Base-by-base conservation (phyloP, 495 filamentous ascomycete species). In the Penicillium longicatenatum region DNA sequence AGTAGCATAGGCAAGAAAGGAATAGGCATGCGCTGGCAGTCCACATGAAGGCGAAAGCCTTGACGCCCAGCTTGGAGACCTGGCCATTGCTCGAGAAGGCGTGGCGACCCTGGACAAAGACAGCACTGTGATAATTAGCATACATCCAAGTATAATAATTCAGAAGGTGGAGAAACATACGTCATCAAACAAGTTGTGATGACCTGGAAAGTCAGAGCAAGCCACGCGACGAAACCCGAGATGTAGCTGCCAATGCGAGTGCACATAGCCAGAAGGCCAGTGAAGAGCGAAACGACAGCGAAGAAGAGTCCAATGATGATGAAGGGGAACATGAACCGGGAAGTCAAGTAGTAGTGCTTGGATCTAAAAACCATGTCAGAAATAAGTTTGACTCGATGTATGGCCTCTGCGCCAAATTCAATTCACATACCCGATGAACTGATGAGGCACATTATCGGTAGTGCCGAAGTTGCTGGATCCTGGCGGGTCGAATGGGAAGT, bases 11-110 rank as follows among this genome's bases (percentile, higher is more conserved):
- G 12, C 84, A 88, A 16, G 89, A 83, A 50, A 96, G 72, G 57
- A 93, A 74, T 47, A 90, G 80, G 46, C 84, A 86, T 1, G 79
- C 84, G 64, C 86, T 84, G 5, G 90, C 82, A 3, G 87, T 87
- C 92, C 92, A 97, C 74, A 88, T 91, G 75, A 96, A 96, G 26
- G 84, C 92, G 62, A 89, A 93, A 7, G 89, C 86, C 59, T 91
- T 90, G 16, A 71, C 61, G 24, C 92, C 92, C 6, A 97, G 70
- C 8, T 62, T 70, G 21, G 92, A 84, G 35, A 57, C 50, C 44
- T 86, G 82, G 62, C 81, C 82, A 55, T 78, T 81, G 33, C 63
- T 54, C 29, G 73, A 75, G 77, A 96, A 95, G 17, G 74, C 78
- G 67, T 92, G 74, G 62, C 92, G 91, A 63, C 84, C 89, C 69